Percentiles rank a stretch among this genome's conserved stretches.
Conservation (phyloP, 1,284 basidiomycete genomes). For the Fomitopsis palustris region DNA sequence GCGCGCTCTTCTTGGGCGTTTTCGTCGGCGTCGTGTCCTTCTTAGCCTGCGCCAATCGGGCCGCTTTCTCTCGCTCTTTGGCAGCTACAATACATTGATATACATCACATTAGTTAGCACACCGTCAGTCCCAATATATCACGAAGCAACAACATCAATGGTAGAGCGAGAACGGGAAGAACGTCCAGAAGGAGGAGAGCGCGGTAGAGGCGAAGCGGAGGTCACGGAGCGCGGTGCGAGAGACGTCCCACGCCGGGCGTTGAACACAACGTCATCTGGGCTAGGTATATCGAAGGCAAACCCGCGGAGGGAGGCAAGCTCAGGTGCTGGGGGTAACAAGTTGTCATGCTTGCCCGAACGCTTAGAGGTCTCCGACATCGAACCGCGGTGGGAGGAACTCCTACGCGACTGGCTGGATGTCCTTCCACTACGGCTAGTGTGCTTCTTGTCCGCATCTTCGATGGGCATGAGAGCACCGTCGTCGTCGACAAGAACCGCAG, state of each 20-base stretch:
- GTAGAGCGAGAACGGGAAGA: constrained; percentile 16
- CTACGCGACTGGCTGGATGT: constrained; percentile 12
- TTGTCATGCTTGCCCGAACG: constrained; percentile 9
- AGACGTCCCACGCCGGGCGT: constrained; percentile 74
- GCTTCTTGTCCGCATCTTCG: constrained; percentile 31
- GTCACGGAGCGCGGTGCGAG: constrained; percentile 39
- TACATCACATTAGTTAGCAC: constrained; percentile 35
- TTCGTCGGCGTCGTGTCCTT: constrained; percentile 31
- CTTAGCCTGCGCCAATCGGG: constrained; percentile 49
- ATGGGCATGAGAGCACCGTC: constrained; percentile 37
- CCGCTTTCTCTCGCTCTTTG: constrained; percentile 72
- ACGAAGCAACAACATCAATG: constrained; percentile 33
- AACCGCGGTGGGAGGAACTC: constrained; percentile 12
- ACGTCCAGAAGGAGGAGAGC: constrained; percentile 10
- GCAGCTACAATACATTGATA: constrained; percentile 54
- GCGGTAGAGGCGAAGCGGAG: constrained; percentile 22
- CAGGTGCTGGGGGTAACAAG: constrained; percentile 22
- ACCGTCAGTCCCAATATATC: constrained; percentile 36
- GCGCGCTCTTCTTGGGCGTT: constrained; percentile 31
- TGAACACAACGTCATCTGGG: constrained; percentile 81
- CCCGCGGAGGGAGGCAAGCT: constrained; percentile 30
- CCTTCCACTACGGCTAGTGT: constrained; percentile 15
- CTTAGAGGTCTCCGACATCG: constrained; percentile 13
- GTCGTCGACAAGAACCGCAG: constrained; percentile 64
- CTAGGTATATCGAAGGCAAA: constrained; percentile 82